A percentile compares a stretch with the other conserved stretches of the same genome.
Conservation (phyloP, 192 early-diverging fungal species). For the Fimicolochytrium jonesii region DNA sequence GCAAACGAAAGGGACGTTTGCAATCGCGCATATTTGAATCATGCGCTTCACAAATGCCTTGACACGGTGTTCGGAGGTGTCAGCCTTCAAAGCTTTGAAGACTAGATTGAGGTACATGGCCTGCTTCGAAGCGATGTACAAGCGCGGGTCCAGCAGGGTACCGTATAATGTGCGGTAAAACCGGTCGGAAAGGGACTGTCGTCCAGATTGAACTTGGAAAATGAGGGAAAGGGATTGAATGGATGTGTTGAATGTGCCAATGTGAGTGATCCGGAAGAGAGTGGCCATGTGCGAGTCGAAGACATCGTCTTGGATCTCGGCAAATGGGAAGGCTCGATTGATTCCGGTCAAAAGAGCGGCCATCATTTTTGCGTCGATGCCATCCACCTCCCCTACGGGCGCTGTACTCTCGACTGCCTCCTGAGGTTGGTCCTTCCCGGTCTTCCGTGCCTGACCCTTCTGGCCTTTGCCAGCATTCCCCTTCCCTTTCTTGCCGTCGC, state of each 20-base stretch:
- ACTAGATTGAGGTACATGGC: conserved; percentile 92
- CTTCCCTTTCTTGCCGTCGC: conserved; percentile 34
- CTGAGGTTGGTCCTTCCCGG: neutral
- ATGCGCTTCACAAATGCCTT: conserved; percentile 89
- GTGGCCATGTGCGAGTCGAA: conserved; percentile 80
- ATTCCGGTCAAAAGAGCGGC: conserved; percentile 89
- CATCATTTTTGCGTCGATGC: conserved; percentile 77
- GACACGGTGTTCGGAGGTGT: conserved; percentile 59
- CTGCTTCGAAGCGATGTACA: conserved; percentile 76
- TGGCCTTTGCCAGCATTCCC: conserved; percentile 8
- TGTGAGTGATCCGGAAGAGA: conserved; percentile 88
- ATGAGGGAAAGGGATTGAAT: conserved; percentile 91
- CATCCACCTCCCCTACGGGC: conserved; percentile 43
- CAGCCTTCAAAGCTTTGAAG: conserved; percentile 76
- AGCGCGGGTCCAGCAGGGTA: conserved; percentile 77
- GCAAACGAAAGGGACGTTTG: conserved; percentile 78
- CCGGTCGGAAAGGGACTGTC: conserved; percentile 66
- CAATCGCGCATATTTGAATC: conserved; percentile 62
- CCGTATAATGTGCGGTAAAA: conserved; percentile 91
- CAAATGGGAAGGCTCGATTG: conserved; percentile 90
- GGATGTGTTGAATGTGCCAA: conserved; percentile 85
- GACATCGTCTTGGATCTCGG: conserved; percentile 75
- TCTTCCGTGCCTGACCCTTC: conserved; percentile 5
- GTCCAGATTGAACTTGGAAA: conserved; percentile 62
- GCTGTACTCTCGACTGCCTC: conserved; percentile 15